A percentile compares a stretch with the other conserved stretches of the same genome.
phyloP scores from a whole-genome alignment of 2,329 filamentous ascomycete species.

The Penicillium sp. region DNA sequence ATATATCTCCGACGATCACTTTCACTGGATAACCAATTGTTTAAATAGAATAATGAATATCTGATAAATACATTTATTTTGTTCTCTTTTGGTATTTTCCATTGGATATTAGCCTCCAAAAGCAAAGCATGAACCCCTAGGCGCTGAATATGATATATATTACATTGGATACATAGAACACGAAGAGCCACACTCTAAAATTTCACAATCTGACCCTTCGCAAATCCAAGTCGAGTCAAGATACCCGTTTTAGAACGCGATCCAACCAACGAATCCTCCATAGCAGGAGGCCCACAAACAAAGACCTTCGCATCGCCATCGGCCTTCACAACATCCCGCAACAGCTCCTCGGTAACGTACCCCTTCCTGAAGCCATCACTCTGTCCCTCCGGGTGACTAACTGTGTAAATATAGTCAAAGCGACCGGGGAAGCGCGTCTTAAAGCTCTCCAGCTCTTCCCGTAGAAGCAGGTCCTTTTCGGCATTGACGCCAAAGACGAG shows the following conservation, averaged over 20 bases:
- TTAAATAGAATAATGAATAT: not conserved
- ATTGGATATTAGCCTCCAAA: not conserved
- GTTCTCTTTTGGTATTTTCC: not conserved
- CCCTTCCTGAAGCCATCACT: conserved; percentile 53
- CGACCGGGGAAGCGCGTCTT: conserved; percentile 54
- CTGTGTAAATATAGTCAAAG: conserved; percentile 59
- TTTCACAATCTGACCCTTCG: conserved; percentile 57
- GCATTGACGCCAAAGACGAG: conserved; percentile 67
- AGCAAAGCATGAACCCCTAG: not conserved
- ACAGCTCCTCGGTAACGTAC: conserved; percentile 57
- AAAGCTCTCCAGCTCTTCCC: conserved; percentile 55
- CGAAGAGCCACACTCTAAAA: conserved; percentile 44
- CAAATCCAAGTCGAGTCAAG: conserved; percentile 58
- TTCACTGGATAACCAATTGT: not conserved
- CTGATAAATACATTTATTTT: not conserved
- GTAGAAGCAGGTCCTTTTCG: conserved; percentile 61
- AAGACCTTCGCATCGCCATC: conserved; percentile 59
- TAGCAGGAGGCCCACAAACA: conserved; percentile 66
- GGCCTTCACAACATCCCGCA: conserved; percentile 52
- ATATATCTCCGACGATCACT: not conserved
- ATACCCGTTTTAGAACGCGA: conserved; percentile 46
- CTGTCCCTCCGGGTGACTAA: conserved; percentile 45
- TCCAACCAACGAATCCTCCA: conserved; percentile 54
- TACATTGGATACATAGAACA: not conserved
- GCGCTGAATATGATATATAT: not conserved